Evolutionary conservation across 1,284 basidiomycete species (phyloP).

Genomic region (Cryptococcus amylolentus): DNA sequence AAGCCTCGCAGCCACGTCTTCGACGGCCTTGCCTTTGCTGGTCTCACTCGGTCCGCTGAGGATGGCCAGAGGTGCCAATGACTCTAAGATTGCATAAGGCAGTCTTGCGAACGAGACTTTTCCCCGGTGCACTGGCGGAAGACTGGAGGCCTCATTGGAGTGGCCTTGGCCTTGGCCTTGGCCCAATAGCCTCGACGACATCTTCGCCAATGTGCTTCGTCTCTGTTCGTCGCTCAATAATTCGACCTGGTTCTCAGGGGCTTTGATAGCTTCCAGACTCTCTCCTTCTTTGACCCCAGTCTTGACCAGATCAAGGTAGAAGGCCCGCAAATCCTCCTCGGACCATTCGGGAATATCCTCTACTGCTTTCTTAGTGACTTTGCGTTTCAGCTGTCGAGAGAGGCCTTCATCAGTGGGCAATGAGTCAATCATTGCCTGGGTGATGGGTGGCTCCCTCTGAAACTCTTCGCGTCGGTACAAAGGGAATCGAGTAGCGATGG

Average conservation of each 20-base stretch:
- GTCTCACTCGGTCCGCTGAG: conserved; percentile 13
- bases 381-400: conserved; percentile 17
- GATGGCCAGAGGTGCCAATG: conserved; percentile 1
- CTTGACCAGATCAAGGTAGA: conserved; percentile 33
- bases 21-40: conserved; percentile 7
- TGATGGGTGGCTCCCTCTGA: conserved; percentile 5
- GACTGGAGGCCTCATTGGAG: not conserved
- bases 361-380: conserved; percentile 18
- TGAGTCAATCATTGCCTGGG: conserved; percentile 7
- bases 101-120: no score
- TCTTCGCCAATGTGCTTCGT: conserved; percentile 1
- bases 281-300: conserved; percentile 15
- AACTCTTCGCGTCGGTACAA: conserved; percentile 11
- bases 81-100: conserved; percentile 1
- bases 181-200: conserved; percentile 5
- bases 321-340: conserved; percentile 30
- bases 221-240: conserved; percentile 4
- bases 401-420: conserved; percentile 22
- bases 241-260: not conserved
- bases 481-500: conserved; percentile 6
- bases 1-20: not conserved
- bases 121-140: not conserved
- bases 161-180: not conserved
- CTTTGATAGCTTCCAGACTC: not conserved
- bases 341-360: conserved; percentile 19